phyloP scores from a whole-genome alignment of 2,329 filamentous ascomycete genomes.

The Massarina eburnea region DNA sequence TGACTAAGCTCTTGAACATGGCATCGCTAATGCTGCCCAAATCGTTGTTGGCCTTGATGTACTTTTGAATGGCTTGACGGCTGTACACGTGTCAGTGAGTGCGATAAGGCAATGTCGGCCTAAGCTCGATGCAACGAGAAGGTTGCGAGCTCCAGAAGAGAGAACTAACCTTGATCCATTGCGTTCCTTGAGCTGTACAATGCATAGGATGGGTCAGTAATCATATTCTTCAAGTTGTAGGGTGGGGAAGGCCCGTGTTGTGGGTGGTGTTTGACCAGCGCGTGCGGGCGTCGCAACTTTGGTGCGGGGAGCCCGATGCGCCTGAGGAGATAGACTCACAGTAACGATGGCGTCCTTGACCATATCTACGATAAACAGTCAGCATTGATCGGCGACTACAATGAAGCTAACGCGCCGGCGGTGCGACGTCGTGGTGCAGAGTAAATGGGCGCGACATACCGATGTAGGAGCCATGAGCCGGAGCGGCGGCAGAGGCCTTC shows the following conservation, averaged over 20 bases:
- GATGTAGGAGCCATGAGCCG: slow-evolving; percentile 66
- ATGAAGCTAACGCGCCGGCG: slow-evolving; percentile 36
- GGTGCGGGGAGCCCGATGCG: slow-evolving; percentile 48
- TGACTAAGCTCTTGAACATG: slow-evolving; percentile 75
- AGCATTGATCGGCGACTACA: slow-evolving; percentile 58
- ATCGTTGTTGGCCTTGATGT: slow-evolving; percentile 71
- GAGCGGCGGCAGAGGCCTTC: slow-evolving; percentile 57
- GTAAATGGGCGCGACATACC: slow-evolving; percentile 55
- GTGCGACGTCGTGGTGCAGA: slow-evolving; percentile 52
- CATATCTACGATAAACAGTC: slow-evolving; percentile 62
- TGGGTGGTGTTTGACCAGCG: slow-evolving; percentile 32
- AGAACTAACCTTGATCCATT: slow-evolving; percentile 67
- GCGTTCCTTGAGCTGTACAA: slow-evolving; percentile 66
- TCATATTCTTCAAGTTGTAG: slow-evolving; percentile 10
- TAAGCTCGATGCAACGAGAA: slow-evolving; percentile 29
- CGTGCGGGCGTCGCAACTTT: slow-evolving; percentile 38
- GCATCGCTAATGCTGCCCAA: slow-evolving; percentile 56
- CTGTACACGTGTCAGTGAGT: slow-evolving; percentile 49
- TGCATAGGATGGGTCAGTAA: slow-evolving; percentile 53
- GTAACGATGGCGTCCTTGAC: slow-evolving; percentile 71
- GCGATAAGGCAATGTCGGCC: slow-evolving; percentile 21
- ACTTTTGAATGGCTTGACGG: slow-evolving; percentile 74
- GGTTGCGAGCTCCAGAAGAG: slow-evolving; percentile 22
- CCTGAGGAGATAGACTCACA: slow-evolving; percentile 61
- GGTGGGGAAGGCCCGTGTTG: slow-evolving; percentile 16